Conservation (phyloP, 1,284 basidiomycete genomes). For the Gomphus sp. region DNA sequence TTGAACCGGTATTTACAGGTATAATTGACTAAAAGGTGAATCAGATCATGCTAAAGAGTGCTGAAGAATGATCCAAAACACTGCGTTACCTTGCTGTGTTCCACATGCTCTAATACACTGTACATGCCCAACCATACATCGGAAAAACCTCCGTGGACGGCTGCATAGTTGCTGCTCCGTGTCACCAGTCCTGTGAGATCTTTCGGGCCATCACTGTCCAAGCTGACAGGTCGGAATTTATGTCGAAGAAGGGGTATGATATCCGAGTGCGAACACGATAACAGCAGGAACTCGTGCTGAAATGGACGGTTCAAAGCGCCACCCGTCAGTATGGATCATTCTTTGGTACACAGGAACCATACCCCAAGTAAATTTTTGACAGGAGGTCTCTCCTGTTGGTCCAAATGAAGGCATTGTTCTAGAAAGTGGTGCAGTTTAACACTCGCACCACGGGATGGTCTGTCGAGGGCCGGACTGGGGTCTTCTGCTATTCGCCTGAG, state of each 20-base stretch:
- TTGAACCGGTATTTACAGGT: constrained; percentile 1
- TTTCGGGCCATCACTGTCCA: neutral
- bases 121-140: constrained; percentile 34
- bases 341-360: neutral
- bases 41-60: constrained; percentile 19
- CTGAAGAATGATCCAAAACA: neutral
- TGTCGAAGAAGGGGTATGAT: neutral
- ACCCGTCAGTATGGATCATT: neutral
- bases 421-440: neutral
- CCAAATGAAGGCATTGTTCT: neutral
- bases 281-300: neutral
- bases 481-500: neutral
- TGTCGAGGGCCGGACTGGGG: neutral
- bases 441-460: neutral
- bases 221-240: neutral
- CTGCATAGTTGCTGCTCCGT: constrained; percentile 25
- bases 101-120: constrained; percentile 13
- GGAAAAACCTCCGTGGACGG: constrained; percentile 34
- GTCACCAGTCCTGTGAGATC: constrained; percentile 29
- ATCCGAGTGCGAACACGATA: neutral
- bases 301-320: neutral
- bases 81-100: constrained; percentile 14
- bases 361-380: neutral
- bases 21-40: constrained; percentile 19
- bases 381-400: neutral